Evolutionary conservation across 2,329 filamentous ascomycete species (phyloP), one percentile per base, ranked within the genome.

Genomic region (Ophiosphaerella korrae): DNA sequence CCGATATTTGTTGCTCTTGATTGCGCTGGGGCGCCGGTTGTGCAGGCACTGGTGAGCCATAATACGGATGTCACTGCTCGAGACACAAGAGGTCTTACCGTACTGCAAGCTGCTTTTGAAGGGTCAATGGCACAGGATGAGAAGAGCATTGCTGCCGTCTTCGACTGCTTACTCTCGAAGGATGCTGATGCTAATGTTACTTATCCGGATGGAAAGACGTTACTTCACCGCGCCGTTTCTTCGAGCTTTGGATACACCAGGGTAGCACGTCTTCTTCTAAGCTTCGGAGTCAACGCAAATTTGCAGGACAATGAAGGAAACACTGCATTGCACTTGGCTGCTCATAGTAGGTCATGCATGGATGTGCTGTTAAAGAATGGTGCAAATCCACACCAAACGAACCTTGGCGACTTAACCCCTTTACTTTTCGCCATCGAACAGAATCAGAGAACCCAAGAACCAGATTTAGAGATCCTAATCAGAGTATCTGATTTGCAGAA

Each of bases 1-100:
- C 70, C 70, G 1, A 63, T 72, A 7, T 66, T 70, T 35, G 62
- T 64, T 3, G 68, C 68, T 3, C 39, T 72, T 38, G 52, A 60
- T 21, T 68, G 62, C 45, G 62, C 66, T 13, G 55, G 56, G 7
- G 55, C 59, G 36, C 51, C 58, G 3, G 60, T 71, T 11, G 50
- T 71, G 13, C 61, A 64, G 11, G 52, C 61, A 14, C 64, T 72
- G 7, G 50, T 68, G 16, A 63, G 67, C 21, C 63, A 70, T 23
- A 57, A 60, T 24, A 62, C 60, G 11, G 67, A 71, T 58, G 60
- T 69, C 13, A 63, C 51, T 16, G 50, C 62, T 9, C 57, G 55
- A 35, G 58, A 67, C 29, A 32, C 57, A 8, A 63, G 62, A 21
- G 62, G 64, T 2, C 53, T 58, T 8, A 64, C 51, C 24, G 55